Evolutionary conservation across 2,329 filamentous ascomycete species (phyloP).

Genomic region (Amauroascus verrucosus): DNA sequence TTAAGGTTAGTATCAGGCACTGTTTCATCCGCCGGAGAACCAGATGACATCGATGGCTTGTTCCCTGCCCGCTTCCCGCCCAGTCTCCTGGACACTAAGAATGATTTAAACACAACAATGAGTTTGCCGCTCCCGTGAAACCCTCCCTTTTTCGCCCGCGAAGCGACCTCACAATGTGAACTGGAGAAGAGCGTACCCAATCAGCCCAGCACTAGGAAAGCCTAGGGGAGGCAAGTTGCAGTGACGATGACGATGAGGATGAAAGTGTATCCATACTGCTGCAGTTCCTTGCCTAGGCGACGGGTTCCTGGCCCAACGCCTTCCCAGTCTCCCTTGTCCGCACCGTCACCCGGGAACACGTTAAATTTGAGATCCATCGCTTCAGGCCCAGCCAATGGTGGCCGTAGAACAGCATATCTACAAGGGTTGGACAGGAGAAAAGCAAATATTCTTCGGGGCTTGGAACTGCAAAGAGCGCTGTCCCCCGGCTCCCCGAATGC

Average conservation of each 20-base stretch:
- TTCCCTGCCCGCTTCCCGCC: not conserved
- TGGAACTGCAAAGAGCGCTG: not conserved
- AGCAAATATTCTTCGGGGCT: conserved; percentile 6
- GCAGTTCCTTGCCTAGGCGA: too few species aligned
- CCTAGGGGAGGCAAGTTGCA: not conserved
- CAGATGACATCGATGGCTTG: not conserved
- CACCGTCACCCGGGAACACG: not conserved
- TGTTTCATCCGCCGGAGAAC: not conserved
- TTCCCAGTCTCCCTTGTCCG: too few species aligned
- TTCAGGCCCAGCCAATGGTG: conserved; percentile 5
- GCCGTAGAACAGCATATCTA: conserved; percentile 4
- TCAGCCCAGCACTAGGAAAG: too few species aligned
- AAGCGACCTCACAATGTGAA: too few species aligned
- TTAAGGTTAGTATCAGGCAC: conserved; percentile 5
- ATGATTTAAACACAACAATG: not conserved
- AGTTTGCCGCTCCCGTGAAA: not conserved
- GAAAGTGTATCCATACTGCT: too few species aligned
- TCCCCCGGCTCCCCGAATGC: too few species aligned
- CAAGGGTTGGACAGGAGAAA: conserved; percentile 10
- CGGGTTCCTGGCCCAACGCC: too few species aligned
- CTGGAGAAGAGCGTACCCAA: too few species aligned
- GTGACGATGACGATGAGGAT: not conserved
- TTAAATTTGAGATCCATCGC: conserved; percentile 6
- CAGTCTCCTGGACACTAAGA: not conserved
- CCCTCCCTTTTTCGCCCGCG: not conserved